Conservation (phyloP, 2,329 filamentous ascomycete species). For the Aspergillus viridinutans region DNA sequence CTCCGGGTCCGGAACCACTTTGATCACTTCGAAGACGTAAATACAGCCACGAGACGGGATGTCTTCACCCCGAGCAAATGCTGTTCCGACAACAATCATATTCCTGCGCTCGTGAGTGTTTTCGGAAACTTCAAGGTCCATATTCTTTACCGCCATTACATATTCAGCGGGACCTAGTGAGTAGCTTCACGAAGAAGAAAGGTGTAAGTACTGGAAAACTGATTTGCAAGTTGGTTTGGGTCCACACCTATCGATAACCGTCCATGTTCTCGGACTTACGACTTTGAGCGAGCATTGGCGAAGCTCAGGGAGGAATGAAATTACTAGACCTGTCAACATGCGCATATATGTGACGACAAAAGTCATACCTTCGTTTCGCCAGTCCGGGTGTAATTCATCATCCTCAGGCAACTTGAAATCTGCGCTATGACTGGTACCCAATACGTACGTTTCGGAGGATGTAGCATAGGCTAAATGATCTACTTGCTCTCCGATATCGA, state of each 20-base stretch:
- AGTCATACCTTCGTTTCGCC: constrained; percentile 63
- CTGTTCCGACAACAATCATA: constrained; percentile 79
- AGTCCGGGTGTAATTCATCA: constrained; percentile 76
- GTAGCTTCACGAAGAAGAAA: constrained; percentile 38
- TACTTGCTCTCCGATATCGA: constrained; percentile 66
- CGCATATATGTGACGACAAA: background rate
- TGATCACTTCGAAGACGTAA: constrained; percentile 86
- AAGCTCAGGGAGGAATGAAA: constrained; percentile 60
- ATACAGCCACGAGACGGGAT: constrained; percentile 78
- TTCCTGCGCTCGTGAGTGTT: constrained; percentile 80
- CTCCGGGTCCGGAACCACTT: constrained; percentile 84
- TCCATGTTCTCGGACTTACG: constrained; percentile 71
- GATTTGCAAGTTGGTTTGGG: constrained; percentile 1
- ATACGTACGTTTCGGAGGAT: constrained; percentile 68
- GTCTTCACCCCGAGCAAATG: constrained; percentile 84
- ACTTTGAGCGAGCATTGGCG: constrained; percentile 73
- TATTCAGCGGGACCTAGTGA: constrained; percentile 70
- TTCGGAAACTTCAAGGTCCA: constrained; percentile 87
- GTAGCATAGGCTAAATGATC: constrained; percentile 72
- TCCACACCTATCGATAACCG: constrained; percentile 65
- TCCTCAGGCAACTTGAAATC: constrained; percentile 83
- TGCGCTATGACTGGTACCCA: constrained; percentile 64
- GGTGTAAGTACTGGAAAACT: constrained; percentile 5
- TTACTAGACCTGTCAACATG: constrained; percentile 35
- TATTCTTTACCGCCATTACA: constrained; percentile 74